A percentile compares a stretch with the other conserved stretches of the same genome.
Evolutionary conservation across 306 rosid genomes (phyloP).

Genomic region (Dicorynia guianensis): DNA sequence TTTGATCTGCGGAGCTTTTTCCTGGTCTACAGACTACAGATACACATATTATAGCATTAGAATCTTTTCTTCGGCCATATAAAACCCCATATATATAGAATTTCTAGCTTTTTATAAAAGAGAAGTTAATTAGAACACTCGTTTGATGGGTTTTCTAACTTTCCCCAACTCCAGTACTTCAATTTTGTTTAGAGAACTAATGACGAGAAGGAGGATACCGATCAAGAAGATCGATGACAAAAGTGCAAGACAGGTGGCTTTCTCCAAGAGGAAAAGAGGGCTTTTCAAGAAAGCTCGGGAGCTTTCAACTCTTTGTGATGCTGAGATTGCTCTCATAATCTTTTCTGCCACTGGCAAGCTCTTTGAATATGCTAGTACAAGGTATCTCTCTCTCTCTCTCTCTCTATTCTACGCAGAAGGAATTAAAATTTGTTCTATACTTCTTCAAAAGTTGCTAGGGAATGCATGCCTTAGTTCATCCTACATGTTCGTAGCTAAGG

Average conservation of each 20-base stretch:
- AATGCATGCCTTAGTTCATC: too few species aligned
- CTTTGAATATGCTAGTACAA: conserved; percentile 44
- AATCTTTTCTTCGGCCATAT: too few species aligned
- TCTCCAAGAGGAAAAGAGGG: conserved; percentile 43
- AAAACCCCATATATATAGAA: too few species aligned
- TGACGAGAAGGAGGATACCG: conserved; percentile 25
- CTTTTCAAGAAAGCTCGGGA: conserved; percentile 41
- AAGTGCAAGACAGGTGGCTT: conserved; percentile 45
- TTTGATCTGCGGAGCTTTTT: too few species aligned
- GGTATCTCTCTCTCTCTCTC: conserved; percentile 27
- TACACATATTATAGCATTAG: too few species aligned
- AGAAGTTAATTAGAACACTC: too few species aligned
- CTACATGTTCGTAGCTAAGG: too few species aligned
- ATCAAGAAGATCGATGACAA: conserved; percentile 41
- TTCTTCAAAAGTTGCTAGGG: too few species aligned
- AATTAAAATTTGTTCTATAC: background rate
- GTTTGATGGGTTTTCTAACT: too few species aligned
- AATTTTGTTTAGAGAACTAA: background rate
- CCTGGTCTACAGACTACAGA: too few species aligned
- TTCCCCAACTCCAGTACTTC: too few species aligned
- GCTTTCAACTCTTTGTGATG: conserved; percentile 44
- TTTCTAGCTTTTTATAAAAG: too few species aligned
- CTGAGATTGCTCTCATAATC: conserved; percentile 39
- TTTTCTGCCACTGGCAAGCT: conserved; percentile 47
- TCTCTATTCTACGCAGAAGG: background rate